Evolutionary conservation across 1,139 yeast genomes (phyloP).

Genomic region (Hansenula anomala): DNA sequence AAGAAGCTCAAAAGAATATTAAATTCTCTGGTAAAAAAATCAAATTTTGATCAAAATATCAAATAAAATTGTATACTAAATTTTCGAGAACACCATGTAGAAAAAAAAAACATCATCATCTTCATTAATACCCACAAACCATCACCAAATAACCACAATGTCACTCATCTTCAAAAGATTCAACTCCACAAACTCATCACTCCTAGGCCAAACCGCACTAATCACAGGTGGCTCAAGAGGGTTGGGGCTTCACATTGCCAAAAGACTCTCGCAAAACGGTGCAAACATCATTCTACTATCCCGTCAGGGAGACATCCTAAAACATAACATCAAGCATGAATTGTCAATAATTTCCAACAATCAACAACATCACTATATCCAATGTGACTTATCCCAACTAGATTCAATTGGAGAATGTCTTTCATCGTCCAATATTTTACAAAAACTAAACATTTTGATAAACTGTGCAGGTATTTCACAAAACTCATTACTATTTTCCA

Average conservation of each 20-base stretch:
- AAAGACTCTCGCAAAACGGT: conserved; percentile 54
- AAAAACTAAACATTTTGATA: conserved; percentile 43
- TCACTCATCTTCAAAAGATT: neutral
- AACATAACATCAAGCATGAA: conserved; percentile 25
- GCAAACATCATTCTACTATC: conserved; percentile 60
- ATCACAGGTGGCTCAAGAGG: conserved; percentile 90
- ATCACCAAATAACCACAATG: no score
- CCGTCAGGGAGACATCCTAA: conserved; percentile 39
- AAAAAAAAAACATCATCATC: no score
- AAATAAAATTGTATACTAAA: no score
- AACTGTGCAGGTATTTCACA: conserved; percentile 86
- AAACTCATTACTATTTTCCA: conserved; percentile 44
- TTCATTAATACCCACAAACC: no score
- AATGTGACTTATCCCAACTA: conserved; percentile 44
- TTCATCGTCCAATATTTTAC: conserved; percentile 6
- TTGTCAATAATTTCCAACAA: conserved; percentile 29
- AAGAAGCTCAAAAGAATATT: conserved; percentile 58
- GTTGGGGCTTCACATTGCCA: conserved; percentile 67
- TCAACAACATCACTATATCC: conserved; percentile 46
- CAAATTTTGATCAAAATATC: conserved; percentile 40
- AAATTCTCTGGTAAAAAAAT: conserved; percentile 84
- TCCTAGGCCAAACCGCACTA: conserved; percentile 39
- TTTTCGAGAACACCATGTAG: no score
- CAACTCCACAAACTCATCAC: conserved; percentile 1
- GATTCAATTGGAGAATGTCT: conserved; percentile 20